These are phyloP conservation scores for Sphagnum contortum DNA, from an alignment of 225 moss, liverwort and hornwort species.

Conservation along the genomic window DNA sequence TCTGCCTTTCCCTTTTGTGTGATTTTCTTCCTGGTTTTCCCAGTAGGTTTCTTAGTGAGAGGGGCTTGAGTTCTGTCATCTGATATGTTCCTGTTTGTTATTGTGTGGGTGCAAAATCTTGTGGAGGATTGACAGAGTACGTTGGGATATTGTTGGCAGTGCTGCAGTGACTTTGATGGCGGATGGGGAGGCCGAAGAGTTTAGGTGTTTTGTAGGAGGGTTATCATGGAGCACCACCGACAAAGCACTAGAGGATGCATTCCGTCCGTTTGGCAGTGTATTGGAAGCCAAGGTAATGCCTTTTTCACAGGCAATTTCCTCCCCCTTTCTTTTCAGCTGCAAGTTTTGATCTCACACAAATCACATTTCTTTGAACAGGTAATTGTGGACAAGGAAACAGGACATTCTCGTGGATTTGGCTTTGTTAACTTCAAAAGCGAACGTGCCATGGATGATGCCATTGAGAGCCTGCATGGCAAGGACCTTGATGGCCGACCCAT, in stretches of 20 bases:
- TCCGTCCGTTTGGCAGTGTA: conserved; percentile 16
- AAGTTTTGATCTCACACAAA: no score
- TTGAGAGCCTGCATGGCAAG: conserved; percentile 83
- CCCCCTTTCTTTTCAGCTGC: no score
- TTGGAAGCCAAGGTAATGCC: conserved; percentile 10
- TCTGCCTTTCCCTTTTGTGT: no score
- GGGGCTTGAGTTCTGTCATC: no score
- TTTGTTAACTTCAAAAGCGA: conserved; percentile 96
- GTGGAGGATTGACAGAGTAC: no score
- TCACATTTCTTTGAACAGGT: conserved; percentile 33
- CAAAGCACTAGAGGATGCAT: conserved; percentile 14
- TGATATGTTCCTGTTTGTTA: no score
- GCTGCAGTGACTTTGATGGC: no score
- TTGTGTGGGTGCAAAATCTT: no score
- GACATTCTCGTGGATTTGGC: conserved; percentile 88
- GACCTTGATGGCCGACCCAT: conserved; percentile 89
- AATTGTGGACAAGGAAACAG: conserved; percentile 94
- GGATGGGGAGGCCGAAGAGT: conserved; percentile 5
- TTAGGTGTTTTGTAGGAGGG: conserved; percentile 19
- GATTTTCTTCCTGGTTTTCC: no score
- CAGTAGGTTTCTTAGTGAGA: no score
- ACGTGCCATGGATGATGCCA: conserved; percentile 95
- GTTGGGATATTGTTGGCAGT: no score
- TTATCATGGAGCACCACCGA: conserved; percentile 20
- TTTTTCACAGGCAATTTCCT: background rate